phyloP scores from a whole-genome alignment of 2,329 filamentous ascomycete species.

The Ascochyta rabiei region DNA sequence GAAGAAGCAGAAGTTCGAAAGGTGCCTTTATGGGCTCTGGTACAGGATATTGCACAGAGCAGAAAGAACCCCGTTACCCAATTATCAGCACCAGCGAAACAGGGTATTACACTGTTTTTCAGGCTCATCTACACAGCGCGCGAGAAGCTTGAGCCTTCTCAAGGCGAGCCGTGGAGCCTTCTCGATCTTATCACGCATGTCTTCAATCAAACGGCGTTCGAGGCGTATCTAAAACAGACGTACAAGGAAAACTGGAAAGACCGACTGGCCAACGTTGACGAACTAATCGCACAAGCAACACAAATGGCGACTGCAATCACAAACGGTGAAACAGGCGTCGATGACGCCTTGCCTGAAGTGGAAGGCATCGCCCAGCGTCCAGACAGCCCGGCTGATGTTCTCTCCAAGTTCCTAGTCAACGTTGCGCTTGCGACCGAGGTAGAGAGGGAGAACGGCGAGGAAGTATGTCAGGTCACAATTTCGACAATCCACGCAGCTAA shows the following conservation, averaged over 20 bases:
- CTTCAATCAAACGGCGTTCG: constrained; percentile 70
- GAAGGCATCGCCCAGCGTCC: constrained; percentile 71
- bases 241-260: constrained; percentile 70
- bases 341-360: constrained; percentile 66
- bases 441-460: constrained; percentile 65
- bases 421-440: constrained; percentile 77
- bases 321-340: constrained; percentile 48
- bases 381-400: constrained; percentile 63
- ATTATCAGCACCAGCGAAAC: constrained; percentile 60
- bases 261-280: constrained; percentile 87
- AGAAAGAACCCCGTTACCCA: constrained; percentile 59
- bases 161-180: constrained; percentile 47
- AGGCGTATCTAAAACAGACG: constrained; percentile 73
- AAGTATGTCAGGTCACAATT: constrained; percentile 75
- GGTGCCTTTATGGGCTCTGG: constrained; percentile 76
- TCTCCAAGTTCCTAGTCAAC: constrained; percentile 86
- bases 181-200: constrained; percentile 62
- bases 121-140: constrained; percentile 64
- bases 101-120: constrained; percentile 64
- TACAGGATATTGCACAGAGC: constrained; percentile 65
- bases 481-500: constrained; percentile 97
- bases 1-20: constrained; percentile 76
- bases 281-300: constrained; percentile 78
- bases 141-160: constrained; percentile 59
- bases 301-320: constrained; percentile 66